phyloP scores from a whole-genome alignment of 2,329 filamentous ascomycete species.

The Lasiodiplodia sp. region DNA sequence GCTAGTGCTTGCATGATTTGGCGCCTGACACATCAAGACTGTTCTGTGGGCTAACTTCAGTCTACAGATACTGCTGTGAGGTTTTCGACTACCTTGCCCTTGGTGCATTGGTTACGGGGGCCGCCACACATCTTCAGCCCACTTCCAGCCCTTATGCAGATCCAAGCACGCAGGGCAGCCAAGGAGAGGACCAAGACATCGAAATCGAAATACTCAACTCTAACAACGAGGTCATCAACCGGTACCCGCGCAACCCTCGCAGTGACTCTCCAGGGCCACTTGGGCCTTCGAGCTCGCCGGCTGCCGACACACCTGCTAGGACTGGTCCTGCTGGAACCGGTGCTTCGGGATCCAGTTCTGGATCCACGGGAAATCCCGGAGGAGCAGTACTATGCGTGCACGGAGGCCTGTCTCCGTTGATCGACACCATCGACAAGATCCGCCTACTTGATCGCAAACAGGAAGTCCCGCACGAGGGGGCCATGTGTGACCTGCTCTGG shows the following conservation, averaged over 20 bases:
- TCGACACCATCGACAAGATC: slow-evolving; percentile 96
- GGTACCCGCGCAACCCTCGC: slow-evolving; percentile 62
- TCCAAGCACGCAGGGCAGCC: slow-evolving; percentile 57
- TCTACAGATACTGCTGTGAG: slow-evolving; percentile 78
- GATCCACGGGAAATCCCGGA: slow-evolving; percentile 65
- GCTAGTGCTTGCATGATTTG: not conserved
- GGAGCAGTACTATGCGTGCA: slow-evolving; percentile 95
- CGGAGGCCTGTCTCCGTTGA: slow-evolving; percentile 87
- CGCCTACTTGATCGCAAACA: slow-evolving; percentile 94
- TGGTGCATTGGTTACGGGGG: slow-evolving; percentile 88
- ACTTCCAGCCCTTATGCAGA: slow-evolving; percentile 62
- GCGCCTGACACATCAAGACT: not conserved
- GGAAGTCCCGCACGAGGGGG: slow-evolving; percentile 96
- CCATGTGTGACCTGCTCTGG: slow-evolving; percentile 99
- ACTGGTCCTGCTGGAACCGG: slow-evolving; percentile 79
- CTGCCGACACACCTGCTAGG: slow-evolving; percentile 38
- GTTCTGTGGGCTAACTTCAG: not conserved
- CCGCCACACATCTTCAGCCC: slow-evolving; percentile 69
- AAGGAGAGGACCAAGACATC: slow-evolving; percentile 68
- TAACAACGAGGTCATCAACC: slow-evolving; percentile 78
- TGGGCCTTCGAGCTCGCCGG: slow-evolving; percentile 48
- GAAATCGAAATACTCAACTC: slow-evolving; percentile 95
- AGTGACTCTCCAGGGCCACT: slow-evolving; percentile 10
- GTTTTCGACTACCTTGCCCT: slow-evolving; percentile 97
- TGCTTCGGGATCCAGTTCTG: slow-evolving; percentile 73